phyloP scores from a whole-genome alignment of 352 stramenopile species.

The Phytopythium litorale region DNA sequence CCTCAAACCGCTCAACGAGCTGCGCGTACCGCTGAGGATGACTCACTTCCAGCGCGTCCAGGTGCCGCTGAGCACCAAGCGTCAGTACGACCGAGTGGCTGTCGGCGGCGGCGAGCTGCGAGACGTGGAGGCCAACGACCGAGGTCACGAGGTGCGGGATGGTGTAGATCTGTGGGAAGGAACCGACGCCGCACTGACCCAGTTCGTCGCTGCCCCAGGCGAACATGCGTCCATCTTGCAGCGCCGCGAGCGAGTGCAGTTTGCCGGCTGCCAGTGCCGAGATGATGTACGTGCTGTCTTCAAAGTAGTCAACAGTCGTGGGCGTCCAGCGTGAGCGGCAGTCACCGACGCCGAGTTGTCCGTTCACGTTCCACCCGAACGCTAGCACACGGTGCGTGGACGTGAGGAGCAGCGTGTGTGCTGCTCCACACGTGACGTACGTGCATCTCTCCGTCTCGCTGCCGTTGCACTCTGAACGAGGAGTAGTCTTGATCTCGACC shows the following conservation, averaged over 20 bases:
- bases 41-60: slow-evolving; percentile 41
- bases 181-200: slow-evolving; percentile 60
- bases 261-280: slow-evolving; percentile 43
- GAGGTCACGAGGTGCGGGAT: slow-evolving; percentile 65
- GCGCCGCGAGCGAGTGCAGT: slow-evolving; percentile 44
- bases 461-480: slow-evolving; percentile 3
- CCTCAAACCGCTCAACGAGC: slow-evolving; percentile 36
- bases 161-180: slow-evolving; percentile 74
- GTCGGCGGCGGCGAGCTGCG: slow-evolving; percentile 44
- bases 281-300: slow-evolving; percentile 21
- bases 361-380: slow-evolving; percentile 59
- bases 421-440: slow-evolving; percentile 51
- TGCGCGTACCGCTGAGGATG: slow-evolving; percentile 42
- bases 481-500: slow-evolving; percentile 35
- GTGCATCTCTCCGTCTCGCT: slow-evolving; percentile 22
- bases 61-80: slow-evolving; percentile 26
- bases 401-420: slow-evolving; percentile 53
- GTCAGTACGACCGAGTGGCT: slow-evolving; percentile 52
- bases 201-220: slow-evolving; percentile 74
- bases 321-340: slow-evolving; percentile 38
- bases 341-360: slow-evolving; percentile 63
- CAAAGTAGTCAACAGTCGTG: slow-evolving; percentile 53
- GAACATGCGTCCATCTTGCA: slow-evolving; percentile 51
- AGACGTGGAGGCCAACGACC: slow-evolving; percentile 48
- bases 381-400: slow-evolving; percentile 31